Evolutionary conservation across 139 green algal genomes (phyloP).

Genomic region (Raphidocelis subcapitata): DNA sequence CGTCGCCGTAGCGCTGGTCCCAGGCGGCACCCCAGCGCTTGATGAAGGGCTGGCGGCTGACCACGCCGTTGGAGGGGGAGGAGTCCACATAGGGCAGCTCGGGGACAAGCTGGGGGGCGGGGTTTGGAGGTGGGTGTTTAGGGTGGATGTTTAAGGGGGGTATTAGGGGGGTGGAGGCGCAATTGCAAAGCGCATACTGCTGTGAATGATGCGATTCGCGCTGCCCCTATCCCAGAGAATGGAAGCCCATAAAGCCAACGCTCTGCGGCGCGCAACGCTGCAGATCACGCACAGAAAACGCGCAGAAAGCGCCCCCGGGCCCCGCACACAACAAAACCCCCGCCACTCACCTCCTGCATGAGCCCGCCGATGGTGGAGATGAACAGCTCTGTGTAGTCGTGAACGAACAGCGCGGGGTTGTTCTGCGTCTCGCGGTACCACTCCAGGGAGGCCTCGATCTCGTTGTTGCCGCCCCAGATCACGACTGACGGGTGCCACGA

Average conservation of each 20-base stretch:
- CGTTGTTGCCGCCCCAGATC: slow-evolving; percentile 79
- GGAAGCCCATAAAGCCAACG: too few relatives aligned
- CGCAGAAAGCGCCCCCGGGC: too few relatives aligned
- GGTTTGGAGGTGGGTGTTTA: too few relatives aligned
- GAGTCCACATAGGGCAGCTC: slow-evolving; percentile 64
- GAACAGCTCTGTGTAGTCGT: slow-evolving; percentile 63
- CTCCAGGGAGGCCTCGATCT: slow-evolving; percentile 33
- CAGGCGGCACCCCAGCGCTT: slow-evolving; percentile 40
- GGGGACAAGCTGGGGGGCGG: slow-evolving; percentile 49
- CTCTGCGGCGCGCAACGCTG: too few relatives aligned
- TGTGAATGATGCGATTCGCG: too few relatives aligned
- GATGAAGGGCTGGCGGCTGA: slow-evolving; percentile 31
- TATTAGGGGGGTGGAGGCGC: too few relatives aligned
- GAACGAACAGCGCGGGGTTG: slow-evolving; percentile 54
- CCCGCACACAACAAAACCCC: too few relatives aligned
- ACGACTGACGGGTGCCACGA: slow-evolving; percentile 36
- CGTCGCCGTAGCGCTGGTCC: slow-evolving; percentile 29
- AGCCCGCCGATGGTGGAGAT: slow-evolving; percentile 41
- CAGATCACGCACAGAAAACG: too few relatives aligned
- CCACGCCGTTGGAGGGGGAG: slow-evolving; percentile 58
- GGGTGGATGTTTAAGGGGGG: too few relatives aligned
- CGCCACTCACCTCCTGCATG: slow-evolving; percentile 18
- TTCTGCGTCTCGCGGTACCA: slow-evolving; percentile 24
- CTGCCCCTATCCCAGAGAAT: too few relatives aligned
- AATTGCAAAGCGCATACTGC: too few relatives aligned